Conservation (phyloP, 805 yeast genomes). For the Priceomyces melissophilus region DNA sequence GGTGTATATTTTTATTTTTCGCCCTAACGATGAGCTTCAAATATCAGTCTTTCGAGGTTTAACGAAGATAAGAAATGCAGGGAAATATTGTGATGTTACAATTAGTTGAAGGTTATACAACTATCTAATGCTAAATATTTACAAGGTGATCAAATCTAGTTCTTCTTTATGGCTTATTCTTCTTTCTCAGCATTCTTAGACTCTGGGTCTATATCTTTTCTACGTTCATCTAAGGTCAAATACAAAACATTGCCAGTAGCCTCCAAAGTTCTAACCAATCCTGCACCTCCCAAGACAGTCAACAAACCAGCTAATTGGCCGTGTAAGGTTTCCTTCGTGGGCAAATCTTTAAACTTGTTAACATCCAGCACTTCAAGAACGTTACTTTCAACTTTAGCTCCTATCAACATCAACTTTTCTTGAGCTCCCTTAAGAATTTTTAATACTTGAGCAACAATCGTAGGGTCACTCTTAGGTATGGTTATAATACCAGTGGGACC, state of each 20-base stretch:
- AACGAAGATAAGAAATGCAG: not conserved
- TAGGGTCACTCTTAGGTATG: constrained; percentile 69
- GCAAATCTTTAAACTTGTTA: constrained; percentile 66
- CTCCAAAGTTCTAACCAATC: constrained; percentile 78
- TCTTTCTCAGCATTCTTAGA: constrained; percentile 11
- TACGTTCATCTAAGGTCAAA: constrained; percentile 62
- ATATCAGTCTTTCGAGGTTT: not conserved
- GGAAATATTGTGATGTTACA: too few species aligned
- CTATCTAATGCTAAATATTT: too few species aligned
- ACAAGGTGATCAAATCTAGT: not conserved
- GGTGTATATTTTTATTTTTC: too few species aligned
- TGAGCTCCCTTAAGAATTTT: constrained; percentile 58
- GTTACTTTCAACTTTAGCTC: constrained; percentile 73
- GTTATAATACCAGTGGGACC: constrained; percentile 87
- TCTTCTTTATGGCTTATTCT: not conserved
- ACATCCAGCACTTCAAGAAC: constrained; percentile 52
- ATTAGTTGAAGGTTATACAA: too few species aligned
- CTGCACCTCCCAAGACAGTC: constrained; percentile 85
- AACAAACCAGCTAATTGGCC: constrained; percentile 80
- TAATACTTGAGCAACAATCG: constrained; percentile 56
- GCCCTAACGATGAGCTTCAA: too few species aligned
- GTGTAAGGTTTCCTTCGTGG: constrained; percentile 67
- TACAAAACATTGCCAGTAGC: constrained; percentile 64
- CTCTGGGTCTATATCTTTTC: constrained; percentile 28
- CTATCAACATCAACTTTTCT: constrained; percentile 77